Evolutionary conservation across 371 early-diverging fungal species (phyloP).

Genomic region (Coemansia linderi): DNA sequence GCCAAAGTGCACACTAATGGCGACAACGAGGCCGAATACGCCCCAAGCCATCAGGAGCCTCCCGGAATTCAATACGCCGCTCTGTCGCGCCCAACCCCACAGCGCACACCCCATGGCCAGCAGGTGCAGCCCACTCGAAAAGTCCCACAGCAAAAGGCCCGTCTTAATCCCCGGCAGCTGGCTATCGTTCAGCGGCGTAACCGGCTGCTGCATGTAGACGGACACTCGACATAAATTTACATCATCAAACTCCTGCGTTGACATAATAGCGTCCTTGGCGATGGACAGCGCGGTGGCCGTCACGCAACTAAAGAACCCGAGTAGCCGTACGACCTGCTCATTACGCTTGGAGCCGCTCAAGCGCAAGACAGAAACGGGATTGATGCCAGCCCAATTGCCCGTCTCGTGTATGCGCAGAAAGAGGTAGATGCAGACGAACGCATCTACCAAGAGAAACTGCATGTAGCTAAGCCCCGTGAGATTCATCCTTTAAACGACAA

Average conservation of each 20-base stretch:
- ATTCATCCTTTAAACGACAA: conserved; percentile 24
- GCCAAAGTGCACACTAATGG: conserved; percentile 30
- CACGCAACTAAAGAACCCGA: conserved; percentile 38
- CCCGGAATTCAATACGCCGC: conserved; percentile 16
- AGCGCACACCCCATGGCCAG: conserved; percentile 37
- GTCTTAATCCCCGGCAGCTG: conserved; percentile 27
- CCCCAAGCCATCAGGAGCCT: conserved; percentile 28
- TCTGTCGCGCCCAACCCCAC: conserved; percentile 27
- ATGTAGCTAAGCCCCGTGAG: conserved; percentile 50
- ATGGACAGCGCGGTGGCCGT: conserved; percentile 27
- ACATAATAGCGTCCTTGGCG: conserved; percentile 46
- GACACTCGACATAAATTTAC: conserved; percentile 36
- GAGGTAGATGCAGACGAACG: conserved; percentile 32
- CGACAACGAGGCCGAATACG: conserved; percentile 6
- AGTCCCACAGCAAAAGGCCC: conserved; percentile 43
- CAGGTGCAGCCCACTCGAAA: conserved; percentile 34
- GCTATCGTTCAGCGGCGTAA: conserved; percentile 28
- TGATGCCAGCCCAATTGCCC: conserved; percentile 31
- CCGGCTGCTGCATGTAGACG: conserved; percentile 23
- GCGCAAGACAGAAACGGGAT: conserved; percentile 27
- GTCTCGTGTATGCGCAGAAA: conserved; percentile 32
- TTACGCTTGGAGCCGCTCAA: conserved; percentile 20
- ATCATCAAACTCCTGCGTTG: conserved; percentile 40
- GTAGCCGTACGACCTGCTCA: conserved; percentile 19
- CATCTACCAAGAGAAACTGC: conserved; percentile 51